Conservation (phyloP, 345 rosid species). For the Ceriops tagal region DNA sequence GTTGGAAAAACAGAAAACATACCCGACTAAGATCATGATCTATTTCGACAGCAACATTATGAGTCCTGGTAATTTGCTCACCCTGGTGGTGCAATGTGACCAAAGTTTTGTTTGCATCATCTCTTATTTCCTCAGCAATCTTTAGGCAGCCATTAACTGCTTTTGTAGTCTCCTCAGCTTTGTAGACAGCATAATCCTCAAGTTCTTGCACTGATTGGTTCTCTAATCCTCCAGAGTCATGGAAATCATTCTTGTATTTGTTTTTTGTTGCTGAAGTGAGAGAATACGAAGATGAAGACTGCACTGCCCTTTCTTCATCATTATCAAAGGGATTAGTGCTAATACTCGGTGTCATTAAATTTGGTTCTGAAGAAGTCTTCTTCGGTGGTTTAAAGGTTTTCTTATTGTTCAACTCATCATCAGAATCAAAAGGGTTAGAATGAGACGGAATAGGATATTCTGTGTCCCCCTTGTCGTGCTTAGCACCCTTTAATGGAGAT, state of each 20-base stretch:
- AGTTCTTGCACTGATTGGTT: conserved; percentile 89
- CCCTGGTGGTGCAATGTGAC: conserved; percentile 81
- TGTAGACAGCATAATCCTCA: conserved; percentile 77
- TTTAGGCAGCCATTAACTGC: conserved; percentile 77
- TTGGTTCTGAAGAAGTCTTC: conserved; percentile 58
- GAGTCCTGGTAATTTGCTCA: conserved; percentile 80
- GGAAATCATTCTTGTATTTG: conserved; percentile 76
- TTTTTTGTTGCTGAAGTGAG: conserved; percentile 37
- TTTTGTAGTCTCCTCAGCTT: conserved; percentile 91
- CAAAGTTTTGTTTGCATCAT: conserved; percentile 74
- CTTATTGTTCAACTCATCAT: conserved; percentile 54
- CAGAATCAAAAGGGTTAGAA: conserved; percentile 83
- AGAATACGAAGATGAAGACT: conserved; percentile 41
- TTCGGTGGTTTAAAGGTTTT: conserved; percentile 45
- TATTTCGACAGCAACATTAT: conserved; percentile 61
- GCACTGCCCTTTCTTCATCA: conserved; percentile 25
- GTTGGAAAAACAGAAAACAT: conserved; percentile 23
- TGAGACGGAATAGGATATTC: conserved; percentile 33
- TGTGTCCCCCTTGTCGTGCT: conserved; percentile 52
- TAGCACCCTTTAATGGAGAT: conserved; percentile 55
- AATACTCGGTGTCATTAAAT: conserved; percentile 27
- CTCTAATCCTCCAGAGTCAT: conserved; percentile 77
- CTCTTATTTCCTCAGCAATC: conserved; percentile 93
- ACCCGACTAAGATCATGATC: conserved; percentile 96
- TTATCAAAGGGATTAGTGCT: conserved; percentile 60